phyloP scores from a whole-genome alignment of 2,329 filamentous ascomycete genomes.

The Didymella arachidicola region DNA sequence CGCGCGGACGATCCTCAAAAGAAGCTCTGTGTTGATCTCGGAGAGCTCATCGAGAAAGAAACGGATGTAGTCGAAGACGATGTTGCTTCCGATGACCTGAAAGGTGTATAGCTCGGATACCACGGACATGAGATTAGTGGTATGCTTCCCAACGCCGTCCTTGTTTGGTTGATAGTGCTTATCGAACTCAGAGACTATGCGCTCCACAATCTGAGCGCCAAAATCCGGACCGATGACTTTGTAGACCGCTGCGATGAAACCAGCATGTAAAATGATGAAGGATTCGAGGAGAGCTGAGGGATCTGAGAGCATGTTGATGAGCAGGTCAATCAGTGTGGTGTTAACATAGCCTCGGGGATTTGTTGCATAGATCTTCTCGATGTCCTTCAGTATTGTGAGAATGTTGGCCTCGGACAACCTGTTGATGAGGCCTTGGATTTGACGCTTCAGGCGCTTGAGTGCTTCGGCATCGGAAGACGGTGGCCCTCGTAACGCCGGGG shows the following conservation, averaged over 20 bases:
- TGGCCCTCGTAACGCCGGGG: constrained; percentile 78
- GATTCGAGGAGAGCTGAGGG: constrained; percentile 82
- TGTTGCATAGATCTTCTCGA: constrained; percentile 83
- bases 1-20: constrained; percentile 85
- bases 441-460: constrained; percentile 73
- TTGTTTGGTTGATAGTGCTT: constrained; percentile 63
- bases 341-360: constrained; percentile 91
- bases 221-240: constrained; percentile 88
- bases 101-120: constrained; percentile 91
- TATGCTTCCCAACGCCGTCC: constrained; percentile 60
- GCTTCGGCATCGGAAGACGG: constrained; percentile 71
- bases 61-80: constrained; percentile 91
- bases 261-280: constrained; percentile 88
- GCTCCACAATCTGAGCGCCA: constrained; percentile 84
- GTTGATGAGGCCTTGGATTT: constrained; percentile 89
- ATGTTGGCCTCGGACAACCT: constrained; percentile 91
- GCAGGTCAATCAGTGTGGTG: constrained; percentile 75
- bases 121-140: constrained; percentile 80
- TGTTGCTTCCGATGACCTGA: constrained; percentile 79
- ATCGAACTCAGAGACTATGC: constrained; percentile 77
- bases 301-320: constrained; percentile 82
- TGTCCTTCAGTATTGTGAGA: constrained; percentile 79
- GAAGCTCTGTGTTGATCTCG: constrained; percentile 86
- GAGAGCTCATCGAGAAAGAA: constrained; percentile 76
- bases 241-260: constrained; percentile 87